A percentile compares a stretch with the other conserved stretches of the same genome.
Evolutionary conservation across 306 rosid genomes (phyloP).

Genomic region (Echinosophora koreensis): DNA sequence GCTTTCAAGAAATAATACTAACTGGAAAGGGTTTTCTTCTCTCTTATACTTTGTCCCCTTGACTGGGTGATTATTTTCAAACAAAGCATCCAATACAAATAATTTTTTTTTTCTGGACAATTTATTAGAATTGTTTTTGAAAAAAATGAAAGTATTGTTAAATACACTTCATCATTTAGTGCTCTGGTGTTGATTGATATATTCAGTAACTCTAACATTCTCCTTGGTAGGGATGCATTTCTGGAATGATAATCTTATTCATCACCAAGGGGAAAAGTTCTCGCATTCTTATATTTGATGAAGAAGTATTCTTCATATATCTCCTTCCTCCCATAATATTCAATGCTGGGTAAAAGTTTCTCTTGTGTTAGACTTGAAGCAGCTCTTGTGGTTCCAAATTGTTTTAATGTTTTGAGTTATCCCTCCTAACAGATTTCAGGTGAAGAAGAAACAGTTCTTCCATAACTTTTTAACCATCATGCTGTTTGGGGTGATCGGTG

Average conservation of each 20-base stretch:
- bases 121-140: neutral
- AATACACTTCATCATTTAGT: neutral
- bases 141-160: neutral
- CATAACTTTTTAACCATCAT: slow-evolving; percentile 89
- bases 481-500: slow-evolving; percentile 88
- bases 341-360: slow-evolving; percentile 83
- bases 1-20: slow-evolving; percentile 23
- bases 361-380: slow-evolving; percentile 35
- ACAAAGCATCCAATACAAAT: neutral
- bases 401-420: slow-evolving; percentile 4
- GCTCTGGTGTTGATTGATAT: slow-evolving; percentile 20
- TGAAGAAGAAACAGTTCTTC: slow-evolving; percentile 94
- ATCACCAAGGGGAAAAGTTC: slow-evolving; percentile 79
- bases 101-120: neutral
- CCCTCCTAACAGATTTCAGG: slow-evolving; percentile 76
- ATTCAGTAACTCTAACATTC: slow-evolving; percentile 18
- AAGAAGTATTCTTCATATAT: slow-evolving; percentile 91
- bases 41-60: neutral
- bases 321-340: slow-evolving; percentile 97
- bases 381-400: neutral
- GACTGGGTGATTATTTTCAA: neutral
- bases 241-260: slow-evolving; percentile 68
- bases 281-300: slow-evolving; percentile 75
- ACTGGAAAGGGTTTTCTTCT: neutral
- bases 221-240: slow-evolving; percentile 64